Percentiles rank a stretch among this genome's conserved stretches.
Evolutionary conservation across 2,329 filamentous ascomycete genomes (phyloP).

Genomic region (Hypomyces rosellus): DNA sequence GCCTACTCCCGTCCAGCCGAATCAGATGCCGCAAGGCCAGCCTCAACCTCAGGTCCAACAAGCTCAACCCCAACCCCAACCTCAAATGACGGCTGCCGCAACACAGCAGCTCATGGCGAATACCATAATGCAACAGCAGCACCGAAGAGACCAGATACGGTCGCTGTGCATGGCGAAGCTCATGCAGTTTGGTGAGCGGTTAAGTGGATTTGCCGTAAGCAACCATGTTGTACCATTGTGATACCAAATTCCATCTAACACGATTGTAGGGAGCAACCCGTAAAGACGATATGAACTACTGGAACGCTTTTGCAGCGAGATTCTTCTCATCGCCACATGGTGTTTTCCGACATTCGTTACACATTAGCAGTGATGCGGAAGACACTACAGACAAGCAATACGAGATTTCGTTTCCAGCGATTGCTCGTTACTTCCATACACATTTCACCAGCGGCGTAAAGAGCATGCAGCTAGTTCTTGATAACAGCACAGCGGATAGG

Average conservation of each 20-base stretch:
- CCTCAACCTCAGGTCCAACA: slow-evolving; percentile 27
- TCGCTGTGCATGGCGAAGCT: slow-evolving; percentile 53
- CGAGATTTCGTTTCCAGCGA: slow-evolving; percentile 73
- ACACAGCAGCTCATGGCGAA: slow-evolving; percentile 32
- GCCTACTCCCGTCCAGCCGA: slow-evolving; percentile 31
- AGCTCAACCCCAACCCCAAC: slow-evolving; percentile 21
- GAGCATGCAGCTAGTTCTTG: slow-evolving; percentile 79
- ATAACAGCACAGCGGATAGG: slow-evolving; percentile 54
- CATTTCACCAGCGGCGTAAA: slow-evolving; percentile 83
- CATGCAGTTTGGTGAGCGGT: slow-evolving; percentile 56
- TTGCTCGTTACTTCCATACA: slow-evolving; percentile 84
- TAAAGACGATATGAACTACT: slow-evolving; percentile 65
- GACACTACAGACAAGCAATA: slow-evolving; percentile 67
- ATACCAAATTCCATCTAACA: not conserved
- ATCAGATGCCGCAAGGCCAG: slow-evolving; percentile 25
- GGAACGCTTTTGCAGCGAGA: slow-evolving; percentile 70
- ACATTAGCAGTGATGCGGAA: slow-evolving; percentile 47
- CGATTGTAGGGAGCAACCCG: slow-evolving; percentile 45
- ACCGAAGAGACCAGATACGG: slow-evolving; percentile 47
- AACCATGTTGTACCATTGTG: slow-evolving; percentile 9
- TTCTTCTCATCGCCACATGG: slow-evolving; percentile 72
- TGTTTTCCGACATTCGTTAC: slow-evolving; percentile 68
- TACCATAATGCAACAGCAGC: slow-evolving; percentile 38
- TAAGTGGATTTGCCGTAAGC: slow-evolving; percentile 51
- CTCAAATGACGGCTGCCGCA: slow-evolving; percentile 25